Evolutionary conservation across 148 eudicot genomes (phyloP).

Genomic region (Rhododendron henanense): DNA sequence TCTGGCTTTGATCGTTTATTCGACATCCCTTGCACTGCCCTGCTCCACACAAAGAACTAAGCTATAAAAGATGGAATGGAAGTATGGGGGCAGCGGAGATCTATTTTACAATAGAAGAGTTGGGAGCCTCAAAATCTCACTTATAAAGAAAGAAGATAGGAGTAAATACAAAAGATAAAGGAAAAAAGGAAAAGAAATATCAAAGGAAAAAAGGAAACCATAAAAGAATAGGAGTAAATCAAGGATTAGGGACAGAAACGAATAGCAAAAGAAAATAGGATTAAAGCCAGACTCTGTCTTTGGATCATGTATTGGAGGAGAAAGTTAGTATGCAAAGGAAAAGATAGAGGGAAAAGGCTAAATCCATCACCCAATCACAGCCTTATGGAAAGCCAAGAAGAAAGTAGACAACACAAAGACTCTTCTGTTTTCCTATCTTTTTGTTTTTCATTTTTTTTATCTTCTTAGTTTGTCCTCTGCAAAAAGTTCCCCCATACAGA

Average conservation of each 20-base stretch:
- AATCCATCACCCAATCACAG: not conserved
- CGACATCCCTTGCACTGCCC: constrained; percentile 48
- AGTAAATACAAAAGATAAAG: not conserved
- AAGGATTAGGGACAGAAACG: not conserved
- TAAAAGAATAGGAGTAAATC: not conserved
- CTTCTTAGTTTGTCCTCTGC: not conserved
- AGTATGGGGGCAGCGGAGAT: not conserved
- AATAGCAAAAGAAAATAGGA: not conserved
- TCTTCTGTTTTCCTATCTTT: not conserved
- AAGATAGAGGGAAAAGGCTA: not conserved
- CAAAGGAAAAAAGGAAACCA: not conserved
- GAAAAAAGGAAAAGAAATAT: not conserved
- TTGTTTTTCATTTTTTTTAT: not conserved
- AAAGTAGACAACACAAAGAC: not conserved
- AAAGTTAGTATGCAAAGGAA: not conserved
- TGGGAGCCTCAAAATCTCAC: not conserved
- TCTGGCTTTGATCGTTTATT: constrained; percentile 63
- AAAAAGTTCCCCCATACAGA: not conserved
- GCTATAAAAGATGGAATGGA: not conserved
- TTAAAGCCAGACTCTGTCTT: not conserved
- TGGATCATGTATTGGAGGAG: not conserved
- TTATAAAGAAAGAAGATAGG: not conserved
- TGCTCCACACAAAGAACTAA: constrained; percentile 19
- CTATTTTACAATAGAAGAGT: not conserved
- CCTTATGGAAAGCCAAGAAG: not conserved